Evolutionary conservation across 2,329 filamentous ascomycete genomes (phyloP), one percentile per base, ranked within the genome.

Genomic region (Cercospora zeae-maydis): DNA sequence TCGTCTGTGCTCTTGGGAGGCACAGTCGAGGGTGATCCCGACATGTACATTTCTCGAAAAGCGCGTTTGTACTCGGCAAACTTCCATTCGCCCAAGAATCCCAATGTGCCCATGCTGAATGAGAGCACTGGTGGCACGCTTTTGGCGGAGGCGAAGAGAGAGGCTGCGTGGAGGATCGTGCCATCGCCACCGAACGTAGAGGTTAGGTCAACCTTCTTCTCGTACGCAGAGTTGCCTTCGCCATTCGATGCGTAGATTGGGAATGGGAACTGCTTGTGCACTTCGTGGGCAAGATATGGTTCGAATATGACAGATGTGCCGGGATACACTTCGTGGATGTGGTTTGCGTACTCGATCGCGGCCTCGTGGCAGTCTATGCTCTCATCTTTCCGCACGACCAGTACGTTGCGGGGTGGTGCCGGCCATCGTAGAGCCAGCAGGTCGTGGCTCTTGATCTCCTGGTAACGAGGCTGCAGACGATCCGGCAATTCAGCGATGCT

Each of bases 21-120:
- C 2, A 70, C 42, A 10, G 69, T 67, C 16, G 65, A 61, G 6
- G 72, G 69, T 3, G 86, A 84, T 2, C 87, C 88, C 42, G 86
- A 88, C 90, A 96, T 96, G 78, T 96, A 97, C 58, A 95, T 91
- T 74, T 97, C 91, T 54, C 92, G 83, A 79, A 96, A 96, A 0
- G 95, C 95, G 54, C 91, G 85, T 78, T 96, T 96, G 79, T 96
- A 91, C 71, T 98, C 93, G 6, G 83, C 82, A 74, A 98, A 98
- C 71, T 95, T 96, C 93, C 93, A 99, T 77, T 98, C 93, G 14
- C 93, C 93, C 7, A 99, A 79, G 69, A 99, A 99, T 0, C 95
- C 95, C 0, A 99, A 80, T 0, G 93, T 96, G 5, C 95, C 95
- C 91, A 99, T 97, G 74, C 92, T 96, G 74, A 99, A 99, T 1